These are phyloP conservation scores for Pseudogymnoascus sp. DNA, from an alignment of 2,329 filamentous ascomycete species.

Conservation along the genomic window DNA sequence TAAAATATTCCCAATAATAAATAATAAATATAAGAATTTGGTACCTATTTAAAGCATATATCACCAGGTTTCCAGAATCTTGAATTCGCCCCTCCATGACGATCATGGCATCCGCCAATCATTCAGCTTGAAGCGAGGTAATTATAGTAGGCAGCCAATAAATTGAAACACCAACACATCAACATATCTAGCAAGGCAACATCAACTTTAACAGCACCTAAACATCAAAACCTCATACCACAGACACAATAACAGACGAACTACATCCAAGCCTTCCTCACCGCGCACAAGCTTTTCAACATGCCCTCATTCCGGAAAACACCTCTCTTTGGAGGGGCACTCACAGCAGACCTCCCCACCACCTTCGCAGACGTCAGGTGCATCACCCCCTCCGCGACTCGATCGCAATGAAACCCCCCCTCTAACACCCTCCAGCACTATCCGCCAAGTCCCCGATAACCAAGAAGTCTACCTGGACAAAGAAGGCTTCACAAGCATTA, in stretches of 20 bases:
- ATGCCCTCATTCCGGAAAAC: slow-evolving; percentile 51
- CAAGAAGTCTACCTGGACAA: slow-evolving; percentile 89
- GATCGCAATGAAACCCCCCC: slow-evolving; percentile 11
- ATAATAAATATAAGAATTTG: neutral
- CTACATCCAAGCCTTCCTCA: neutral
- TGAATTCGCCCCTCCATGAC: slow-evolving; percentile 1
- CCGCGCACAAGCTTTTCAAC: slow-evolving; percentile 15
- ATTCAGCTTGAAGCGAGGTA: neutral
- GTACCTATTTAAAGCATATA: neutral
- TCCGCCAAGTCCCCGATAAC: slow-evolving; percentile 73
- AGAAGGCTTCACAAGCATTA: slow-evolving; percentile 76
- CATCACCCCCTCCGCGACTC: slow-evolving; percentile 17
- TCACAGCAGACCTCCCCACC: slow-evolving; percentile 61
- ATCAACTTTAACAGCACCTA: neutral
- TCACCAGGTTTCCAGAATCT: neutral
- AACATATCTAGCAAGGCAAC: neutral
- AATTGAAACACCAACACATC: neutral
- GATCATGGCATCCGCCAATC: neutral
- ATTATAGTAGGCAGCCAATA: slow-evolving; percentile 3
- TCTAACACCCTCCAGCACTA: slow-evolving; percentile 43
- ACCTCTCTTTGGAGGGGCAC: slow-evolving; percentile 65
- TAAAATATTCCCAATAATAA: neutral
- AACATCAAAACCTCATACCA: neutral
- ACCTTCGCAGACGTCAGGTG: slow-evolving; percentile 68
- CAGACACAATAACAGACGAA: neutral